phyloP scores from a whole-genome alignment of 148 eudicot species.

The Rhododendron mucronatum region DNA sequence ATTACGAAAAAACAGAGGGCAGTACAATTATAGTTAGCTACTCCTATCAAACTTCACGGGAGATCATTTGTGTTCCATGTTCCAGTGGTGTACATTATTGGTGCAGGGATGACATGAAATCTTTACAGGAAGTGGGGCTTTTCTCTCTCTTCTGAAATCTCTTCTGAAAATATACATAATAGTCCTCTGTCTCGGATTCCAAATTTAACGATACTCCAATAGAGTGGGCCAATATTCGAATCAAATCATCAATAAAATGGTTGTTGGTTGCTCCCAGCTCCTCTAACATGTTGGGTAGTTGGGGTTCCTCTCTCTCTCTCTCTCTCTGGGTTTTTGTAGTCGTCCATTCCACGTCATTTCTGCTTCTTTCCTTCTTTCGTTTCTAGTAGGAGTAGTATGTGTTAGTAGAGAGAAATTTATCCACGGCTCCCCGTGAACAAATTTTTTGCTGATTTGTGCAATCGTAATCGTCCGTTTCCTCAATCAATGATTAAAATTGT shows the following conservation, averaged over 20 bases:
- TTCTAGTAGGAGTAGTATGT: background rate
- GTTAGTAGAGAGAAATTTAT: too few relatives aligned
- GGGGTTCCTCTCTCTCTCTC: background rate
- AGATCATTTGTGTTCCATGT: too few relatives aligned
- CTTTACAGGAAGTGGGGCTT: background rate
- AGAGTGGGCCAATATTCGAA: background rate
- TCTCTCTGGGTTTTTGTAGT: background rate
- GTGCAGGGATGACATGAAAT: background rate
- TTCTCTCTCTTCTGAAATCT: background rate
- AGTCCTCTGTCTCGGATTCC: conserved; percentile 3
- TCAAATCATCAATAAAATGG: background rate
- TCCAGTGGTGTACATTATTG: background rate
- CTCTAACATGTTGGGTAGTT: conserved; percentile 9
- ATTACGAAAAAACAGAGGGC: too few relatives aligned
- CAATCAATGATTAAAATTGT: too few relatives aligned
- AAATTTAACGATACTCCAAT: background rate
- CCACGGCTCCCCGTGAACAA: too few relatives aligned
- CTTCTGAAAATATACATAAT: background rate
- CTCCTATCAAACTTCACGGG: too few relatives aligned
- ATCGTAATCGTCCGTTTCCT: too few relatives aligned
- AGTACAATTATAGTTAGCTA: too few relatives aligned
- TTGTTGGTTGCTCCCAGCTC: conserved; percentile 2
- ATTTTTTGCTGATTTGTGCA: too few relatives aligned
- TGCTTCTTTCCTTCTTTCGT: background rate
- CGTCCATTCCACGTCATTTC: background rate